Conservation (phyloP, 345 rosid species). For the Eucalyptus brandiana region DNA sequence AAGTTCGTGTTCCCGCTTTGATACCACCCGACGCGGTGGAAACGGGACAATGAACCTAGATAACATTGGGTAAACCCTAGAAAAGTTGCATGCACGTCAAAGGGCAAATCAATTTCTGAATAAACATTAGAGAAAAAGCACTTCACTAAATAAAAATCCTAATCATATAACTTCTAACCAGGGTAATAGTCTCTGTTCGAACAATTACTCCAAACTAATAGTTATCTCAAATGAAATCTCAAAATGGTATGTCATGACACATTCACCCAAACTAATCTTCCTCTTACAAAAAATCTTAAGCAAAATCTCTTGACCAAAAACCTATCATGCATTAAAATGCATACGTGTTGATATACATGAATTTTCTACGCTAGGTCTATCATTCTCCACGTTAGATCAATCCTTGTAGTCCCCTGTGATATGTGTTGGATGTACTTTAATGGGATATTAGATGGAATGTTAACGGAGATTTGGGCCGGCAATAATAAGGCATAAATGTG, state of each 20-base stretch:
- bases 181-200: accelerated
- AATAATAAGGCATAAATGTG: background rate
- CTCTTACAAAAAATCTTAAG: background rate
- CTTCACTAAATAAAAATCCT: background rate
- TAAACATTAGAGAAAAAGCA: background rate
- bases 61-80: background rate
- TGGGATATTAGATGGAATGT: background rate
- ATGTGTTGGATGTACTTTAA: background rate
- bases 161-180: background rate
- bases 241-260: background rate
- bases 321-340: background rate
- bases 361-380: background rate
- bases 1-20: background rate
- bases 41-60: background rate
- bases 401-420: background rate
- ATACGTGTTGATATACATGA: accelerated
- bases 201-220: background rate
- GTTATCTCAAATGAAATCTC: background rate
- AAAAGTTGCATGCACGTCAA: background rate
- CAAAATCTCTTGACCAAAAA: background rate
- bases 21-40: background rate
- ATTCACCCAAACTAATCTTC: background rate
- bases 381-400: background rate
- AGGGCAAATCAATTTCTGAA: background rate
- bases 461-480: accelerated